Evolutionary conservation across 2,329 filamentous ascomycete species (phyloP).

Genomic region (Bipolaris gigantea): DNA sequence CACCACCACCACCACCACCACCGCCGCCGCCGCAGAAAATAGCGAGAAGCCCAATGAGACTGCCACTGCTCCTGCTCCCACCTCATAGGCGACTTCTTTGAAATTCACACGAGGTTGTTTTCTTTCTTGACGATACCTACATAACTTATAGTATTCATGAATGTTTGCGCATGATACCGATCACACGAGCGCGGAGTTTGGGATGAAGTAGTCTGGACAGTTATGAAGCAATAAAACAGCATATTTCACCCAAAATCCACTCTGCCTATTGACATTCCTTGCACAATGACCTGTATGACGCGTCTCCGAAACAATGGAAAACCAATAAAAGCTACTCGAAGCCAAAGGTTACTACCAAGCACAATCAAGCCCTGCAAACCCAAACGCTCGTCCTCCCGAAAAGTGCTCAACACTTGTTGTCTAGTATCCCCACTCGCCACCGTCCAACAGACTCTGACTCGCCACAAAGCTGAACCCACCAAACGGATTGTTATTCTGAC

Average conservation of each 20-base stretch:
- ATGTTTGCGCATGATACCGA: constrained; percentile 11
- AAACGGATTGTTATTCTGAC: constrained; percentile 53
- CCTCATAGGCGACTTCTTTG: constrained; percentile 6
- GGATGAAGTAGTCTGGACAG: neutral
- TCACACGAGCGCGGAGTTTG: constrained; percentile 11
- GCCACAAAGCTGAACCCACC: constrained; percentile 59
- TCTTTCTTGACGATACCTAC: constrained; percentile 16
- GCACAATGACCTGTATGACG: neutral
- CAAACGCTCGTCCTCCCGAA: too few relatives aligned
- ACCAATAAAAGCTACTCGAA: neutral
- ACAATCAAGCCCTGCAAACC: neutral
- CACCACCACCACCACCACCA: constrained; percentile 46
- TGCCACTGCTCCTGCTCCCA: constrained; percentile 15
- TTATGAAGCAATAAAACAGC: neutral
- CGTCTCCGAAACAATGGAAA: neutral
- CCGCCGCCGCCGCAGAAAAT: constrained; percentile 49
- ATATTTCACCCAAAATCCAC: neutral
- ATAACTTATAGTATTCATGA: constrained; percentile 16
- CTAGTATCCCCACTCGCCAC: constrained; percentile 39
- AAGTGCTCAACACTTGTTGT: neutral
- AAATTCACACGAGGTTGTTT: constrained; percentile 1
- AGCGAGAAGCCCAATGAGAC: constrained; percentile 45
- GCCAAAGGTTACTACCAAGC: neutral
- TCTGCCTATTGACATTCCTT: neutral
- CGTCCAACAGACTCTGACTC: constrained; percentile 53